A percentile compares a stretch with the other conserved stretches of the same genome.
Evolutionary conservation across 148 eudicot species (phyloP).

Genomic region (Amaranthus palmeri): DNA sequence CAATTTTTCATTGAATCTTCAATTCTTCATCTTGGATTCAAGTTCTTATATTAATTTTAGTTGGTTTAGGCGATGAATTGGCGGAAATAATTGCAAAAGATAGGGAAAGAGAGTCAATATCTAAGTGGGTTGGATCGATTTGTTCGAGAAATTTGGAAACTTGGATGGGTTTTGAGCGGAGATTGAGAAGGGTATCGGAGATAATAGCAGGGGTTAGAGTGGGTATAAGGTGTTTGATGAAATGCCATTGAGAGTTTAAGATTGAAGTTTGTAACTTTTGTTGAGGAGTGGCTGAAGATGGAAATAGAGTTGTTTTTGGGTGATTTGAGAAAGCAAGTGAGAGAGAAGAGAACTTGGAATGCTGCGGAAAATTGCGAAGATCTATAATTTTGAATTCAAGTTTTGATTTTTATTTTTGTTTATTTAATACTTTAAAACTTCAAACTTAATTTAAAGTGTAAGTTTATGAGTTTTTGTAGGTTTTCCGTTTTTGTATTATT

Average conservation of each 20-base stretch:
- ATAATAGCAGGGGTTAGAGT: constrained; percentile 34
- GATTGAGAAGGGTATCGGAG: constrained; percentile 33
- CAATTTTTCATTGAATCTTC: too few relatives aligned
- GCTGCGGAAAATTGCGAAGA: neutral
- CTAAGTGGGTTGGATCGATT: constrained; percentile 19
- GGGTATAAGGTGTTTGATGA: constrained; percentile 46
- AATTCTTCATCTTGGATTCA: too few relatives aligned
- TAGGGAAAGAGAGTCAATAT: constrained; percentile 34
- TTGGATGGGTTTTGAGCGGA: constrained; percentile 40
- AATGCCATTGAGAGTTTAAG: constrained; percentile 55
- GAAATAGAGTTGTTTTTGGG: neutral
- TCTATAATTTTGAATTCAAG: too few relatives aligned
- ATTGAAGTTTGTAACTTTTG: constrained; percentile 25
- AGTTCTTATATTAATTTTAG: too few relatives aligned
- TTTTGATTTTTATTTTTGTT: too few relatives aligned
- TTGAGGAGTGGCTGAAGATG: constrained; percentile 10
- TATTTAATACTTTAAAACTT: too few relatives aligned
- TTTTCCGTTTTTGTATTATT: too few relatives aligned
- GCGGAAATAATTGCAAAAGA: constrained; percentile 42
- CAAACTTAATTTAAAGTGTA: too few relatives aligned
- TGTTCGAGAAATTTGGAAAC: constrained; percentile 32
- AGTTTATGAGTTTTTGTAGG: too few relatives aligned
- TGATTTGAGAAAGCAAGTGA: neutral
- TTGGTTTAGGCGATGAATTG: constrained; percentile 33
- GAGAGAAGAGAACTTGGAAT: constrained; percentile 18